phyloP scores from a whole-genome alignment of 2,329 filamentous ascomycete species.

The Aspergillus spinulosporus region DNA sequence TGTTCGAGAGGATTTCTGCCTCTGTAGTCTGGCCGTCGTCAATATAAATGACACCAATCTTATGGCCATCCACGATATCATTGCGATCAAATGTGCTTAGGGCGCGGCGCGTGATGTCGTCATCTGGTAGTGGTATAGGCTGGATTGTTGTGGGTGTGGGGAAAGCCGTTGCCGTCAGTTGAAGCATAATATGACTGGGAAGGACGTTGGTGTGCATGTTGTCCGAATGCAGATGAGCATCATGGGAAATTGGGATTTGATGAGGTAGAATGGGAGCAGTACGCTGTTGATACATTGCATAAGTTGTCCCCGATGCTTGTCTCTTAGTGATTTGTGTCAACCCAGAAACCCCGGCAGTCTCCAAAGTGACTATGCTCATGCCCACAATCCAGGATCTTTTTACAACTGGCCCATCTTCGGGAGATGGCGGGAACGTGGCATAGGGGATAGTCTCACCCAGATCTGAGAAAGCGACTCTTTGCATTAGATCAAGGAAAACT shows the following conservation, averaged over 20 bases:
- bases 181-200: slow-evolving; percentile 49
- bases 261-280: slow-evolving; percentile 49
- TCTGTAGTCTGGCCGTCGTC: slow-evolving; percentile 82
- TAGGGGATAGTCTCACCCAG: slow-evolving; percentile 65
- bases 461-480: slow-evolving; percentile 81
- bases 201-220: slow-evolving; percentile 44
- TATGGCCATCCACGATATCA: slow-evolving; percentile 90
- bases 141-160: slow-evolving; percentile 55
- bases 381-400: slow-evolving; percentile 54
- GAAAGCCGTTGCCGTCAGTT: slow-evolving; percentile 46
- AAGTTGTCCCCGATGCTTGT: slow-evolving; percentile 53
- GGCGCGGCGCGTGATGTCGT: slow-evolving; percentile 70
- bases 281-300: slow-evolving; percentile 49
- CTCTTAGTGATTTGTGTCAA: slow-evolving; percentile 53
- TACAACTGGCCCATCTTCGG: slow-evolving; percentile 43
- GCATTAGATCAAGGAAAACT: slow-evolving; percentile 93
- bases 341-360: slow-evolving; percentile 50
- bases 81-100: slow-evolving; percentile 82
- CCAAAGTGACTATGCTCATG: slow-evolving; percentile 53
- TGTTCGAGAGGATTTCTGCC: slow-evolving; percentile 80
- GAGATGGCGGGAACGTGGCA: slow-evolving; percentile 43
- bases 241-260: slow-evolving; percentile 43
- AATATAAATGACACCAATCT: slow-evolving; percentile 91
- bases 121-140: slow-evolving; percentile 73
- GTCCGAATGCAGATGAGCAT: slow-evolving; percentile 42